A percentile compares a stretch with the other conserved stretches of the same genome.
Evolutionary conservation across 169 alveolate genomes (phyloP).

Genomic region (Plasmodium adleri): DNA sequence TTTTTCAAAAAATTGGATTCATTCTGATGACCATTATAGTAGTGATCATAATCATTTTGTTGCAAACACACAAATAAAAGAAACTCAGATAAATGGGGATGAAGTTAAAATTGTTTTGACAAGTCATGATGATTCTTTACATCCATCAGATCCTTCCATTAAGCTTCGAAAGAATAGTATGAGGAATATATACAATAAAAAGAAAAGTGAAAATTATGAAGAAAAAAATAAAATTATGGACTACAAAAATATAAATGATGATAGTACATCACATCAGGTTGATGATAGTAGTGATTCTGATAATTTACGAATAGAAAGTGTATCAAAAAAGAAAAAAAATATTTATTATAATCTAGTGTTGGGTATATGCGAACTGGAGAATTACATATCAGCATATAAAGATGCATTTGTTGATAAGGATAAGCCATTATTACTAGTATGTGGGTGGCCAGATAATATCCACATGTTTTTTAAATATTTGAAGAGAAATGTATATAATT

Average conservation of each 20-base stretch:
- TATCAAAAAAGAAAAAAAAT: background rate
- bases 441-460: slow-evolving; percentile 86
- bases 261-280: background rate
- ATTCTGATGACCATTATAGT: background rate
- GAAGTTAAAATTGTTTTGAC: slow-evolving; percentile 7
- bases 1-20: background rate
- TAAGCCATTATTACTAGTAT: slow-evolving; percentile 78
- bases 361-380: slow-evolving; percentile 62
- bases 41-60: slow-evolving; percentile 19
- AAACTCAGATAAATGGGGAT: slow-evolving; percentile 21
- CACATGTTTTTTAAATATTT: slow-evolving; percentile 77
- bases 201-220: background rate
- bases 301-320: background rate
- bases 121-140: background rate
- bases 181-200: background rate
- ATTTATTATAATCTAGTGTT: slow-evolving; percentile 24
- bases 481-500: slow-evolving; percentile 21
- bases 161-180: background rate
- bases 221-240: background rate
- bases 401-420: slow-evolving; percentile 40
- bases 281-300: background rate
- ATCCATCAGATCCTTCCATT: background rate
- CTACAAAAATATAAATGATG: background rate
- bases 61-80: slow-evolving; percentile 4
- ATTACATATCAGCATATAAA: slow-evolving; percentile 62